Evolutionary conservation across 2,329 filamentous ascomycete genomes (phyloP), one percentile per base, ranked within the genome.

Genomic region (Fusarium begoniae): DNA sequence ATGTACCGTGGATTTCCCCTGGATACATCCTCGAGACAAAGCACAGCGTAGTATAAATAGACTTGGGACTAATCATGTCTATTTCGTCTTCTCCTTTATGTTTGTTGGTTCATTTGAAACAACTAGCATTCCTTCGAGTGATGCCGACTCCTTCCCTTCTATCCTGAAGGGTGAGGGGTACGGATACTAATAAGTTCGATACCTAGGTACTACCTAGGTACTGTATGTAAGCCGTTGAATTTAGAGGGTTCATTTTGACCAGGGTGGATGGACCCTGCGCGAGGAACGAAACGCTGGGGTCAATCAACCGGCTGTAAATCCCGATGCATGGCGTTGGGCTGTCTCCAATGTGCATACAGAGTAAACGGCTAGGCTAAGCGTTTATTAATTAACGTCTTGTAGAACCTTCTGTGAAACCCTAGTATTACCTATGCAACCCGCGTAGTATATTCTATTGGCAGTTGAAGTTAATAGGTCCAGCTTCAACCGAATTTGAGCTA

Each of bases 191-290:
- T 67, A 37, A 35, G 32, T 35, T 35, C 14, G 17, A 37, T 37
- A 37, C 15, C 32, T 32, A n/a, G n/a, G n/a, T n/a, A n/a, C n/a
- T n/a, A n/a, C n/a, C 30, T 32, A 32, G 30, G 15, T 37, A 37
- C 35, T 18, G 15, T 37, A 6, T 18, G 22, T 41, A 73, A 57
- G 56, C 66, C 69, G n/a, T 53, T 35, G 50, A 60, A 62, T 44
- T 56, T 44, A 59, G 48, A 48, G 26, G 37, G 59, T 38, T 70
- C 48, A 70, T 37, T 64, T 32, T 35, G 41, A 47, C 72, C 61
- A 62, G 72, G 72, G 72, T 72, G 60, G 56, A 63, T 72, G 64
- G 59, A 60, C 72, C 72, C 72, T 74, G 60, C 53, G 51, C 50
- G n/a, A 59, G 35, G 57, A 55, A 63, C 63, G 43, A 59, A 72